Base-by-base conservation (phyloP, 495 filamentous ascomycete genomes). In the Hypoxylon trugodes region DNA sequence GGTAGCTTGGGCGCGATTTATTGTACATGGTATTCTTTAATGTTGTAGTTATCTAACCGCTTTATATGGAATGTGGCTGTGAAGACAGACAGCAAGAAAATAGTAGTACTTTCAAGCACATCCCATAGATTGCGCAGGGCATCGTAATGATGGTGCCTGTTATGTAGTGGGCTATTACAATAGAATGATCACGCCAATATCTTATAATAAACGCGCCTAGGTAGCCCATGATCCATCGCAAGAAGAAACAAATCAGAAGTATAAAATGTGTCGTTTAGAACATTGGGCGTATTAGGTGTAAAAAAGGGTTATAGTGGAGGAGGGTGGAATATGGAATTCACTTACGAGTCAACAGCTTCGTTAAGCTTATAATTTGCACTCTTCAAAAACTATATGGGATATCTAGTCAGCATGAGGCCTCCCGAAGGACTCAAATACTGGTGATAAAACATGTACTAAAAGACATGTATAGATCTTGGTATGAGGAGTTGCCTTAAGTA, bases 261-360 rank as follows among this genome's bases (percentile, higher is more conserved):
- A 32, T 46, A 30, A n/a, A n/a, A n/a, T n/a, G n/a, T n/a, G n/a
- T n/a, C n/a, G n/a, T n/a, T n/a, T n/a, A n/a, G n/a, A n/a, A n/a
- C n/a, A n/a, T n/a, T n/a, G n/a, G n/a, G n/a, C n/a, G n/a, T n/a
- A n/a, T n/a, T n/a, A n/a, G n/a, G n/a, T 36, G 22, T 10, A 19
- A 12, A 35, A 53, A 38, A 40, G 58, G 25, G 50, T n/a, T n/a
- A n/a, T n/a, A n/a, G n/a, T n/a, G 28, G 26, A 53, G 60, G 47
- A 66, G 18, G 24, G 43, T 63, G 15, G 24, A 22, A 50, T 7
- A 56, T n/a, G 24, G 41, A 48, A 37, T 46, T 26, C 1, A 78
- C 82, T 80, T 71, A 84, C 81, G 74, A 69, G 66, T 83, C 79
- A 18, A 77, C 65, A 40, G 82, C 82, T 45, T 79, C 74, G n/a